Evolutionary conservation across 192 early-diverging fungal species (phyloP), one percentile per base, ranked within the genome.

Genomic region (Entomortierella beljakovae): DNA sequence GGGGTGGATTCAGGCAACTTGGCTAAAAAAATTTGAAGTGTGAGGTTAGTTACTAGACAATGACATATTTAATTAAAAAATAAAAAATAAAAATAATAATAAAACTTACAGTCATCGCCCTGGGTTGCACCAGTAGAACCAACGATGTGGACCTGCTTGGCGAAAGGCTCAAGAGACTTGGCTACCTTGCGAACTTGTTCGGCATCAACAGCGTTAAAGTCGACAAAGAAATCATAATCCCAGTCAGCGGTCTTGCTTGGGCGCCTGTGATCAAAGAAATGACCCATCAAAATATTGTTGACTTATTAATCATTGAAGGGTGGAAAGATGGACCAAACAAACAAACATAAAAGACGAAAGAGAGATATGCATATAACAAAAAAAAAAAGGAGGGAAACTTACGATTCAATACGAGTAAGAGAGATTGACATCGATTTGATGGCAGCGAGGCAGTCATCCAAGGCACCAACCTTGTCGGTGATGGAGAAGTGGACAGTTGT

Each of bases 331-430:
- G n/a, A 9, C 5, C 1, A 55, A 6, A 57, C n/a, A 33, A n/a
- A 40, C 6, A 40, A 40, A 9, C 37, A 34, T 18, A 15, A 70
- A 65, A 59, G n/a, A n/a, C n/a, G n/a, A n/a, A 29, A 60, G 50
- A 22, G 55, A 26, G 32, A 26, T 0, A 22, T 0, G 13, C 34
- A 46, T 15, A 29, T 33, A 15, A 7, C 1, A 34, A 1, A 34
- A 33, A 18, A 18, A 32, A 20, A 23, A 5, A 23, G 25, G 2
- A 15, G 28, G 23, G 32, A 18, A 46, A 71, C 71, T 59, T 83
- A 89, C 88, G 94, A 95, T 84, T 99, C 97, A 81, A 99, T 99
- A 46, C 94, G 90, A n/a, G 92, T 93, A 82, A 99, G 87, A 6
- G 94, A 96, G 53, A 99, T 88, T 50, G 89, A 77, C 60, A 90